Base-by-base conservation (phyloP, 2,329 filamentous ascomycete species). In the Neophaeococcomyces aloes region DNA sequence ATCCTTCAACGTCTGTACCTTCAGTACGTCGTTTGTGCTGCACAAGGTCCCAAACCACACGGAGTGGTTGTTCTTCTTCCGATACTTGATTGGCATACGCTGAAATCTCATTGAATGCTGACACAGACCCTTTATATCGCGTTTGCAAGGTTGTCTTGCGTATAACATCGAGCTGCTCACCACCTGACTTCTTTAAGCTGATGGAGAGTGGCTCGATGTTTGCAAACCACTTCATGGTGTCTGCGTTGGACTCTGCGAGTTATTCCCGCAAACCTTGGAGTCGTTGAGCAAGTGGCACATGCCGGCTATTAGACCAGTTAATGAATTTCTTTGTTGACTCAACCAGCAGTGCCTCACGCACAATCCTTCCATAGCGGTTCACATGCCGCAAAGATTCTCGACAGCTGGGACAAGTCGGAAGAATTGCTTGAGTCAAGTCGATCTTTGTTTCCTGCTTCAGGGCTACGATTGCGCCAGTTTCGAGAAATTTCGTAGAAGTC, bases 321-420 rank as follows among this genome's bases (percentile, higher is more conserved):
- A 79, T 70, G 55, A 83, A 79, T 48, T 76, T 79, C 59, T 80
- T 81, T 0, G 76, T 76, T 0, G 72, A 66, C 55, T 81, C 74
- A 42, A 83, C 77, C 1, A 84, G 64, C 5, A 78, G 61, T 1
- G 72, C 75, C 3, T 73, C 68, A 29, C 75, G 69, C 21, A 81
- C 67, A 2, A 83, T 70, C 7, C 78, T 70, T 11, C 76, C 74
- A 53, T 84, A 84, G 3, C 79, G 66, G 2, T 71, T 60, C 41
- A 83, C 65, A 46, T 70, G 69, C 14, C 75, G 65, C 10, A 83
- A 60, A 1, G 75, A 69, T 0, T 72, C 67, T n/a, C 76, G 72
- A 52, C 80, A 86, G 1, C 59, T 65, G 0, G 78, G 73, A 52
- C 80, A 84, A 1, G 57, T 63, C 48, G 70, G 73, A 29, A 70